Base-by-base conservation (phyloP, 441 rosid genomes). In the Erysimum pusillum region DNA sequence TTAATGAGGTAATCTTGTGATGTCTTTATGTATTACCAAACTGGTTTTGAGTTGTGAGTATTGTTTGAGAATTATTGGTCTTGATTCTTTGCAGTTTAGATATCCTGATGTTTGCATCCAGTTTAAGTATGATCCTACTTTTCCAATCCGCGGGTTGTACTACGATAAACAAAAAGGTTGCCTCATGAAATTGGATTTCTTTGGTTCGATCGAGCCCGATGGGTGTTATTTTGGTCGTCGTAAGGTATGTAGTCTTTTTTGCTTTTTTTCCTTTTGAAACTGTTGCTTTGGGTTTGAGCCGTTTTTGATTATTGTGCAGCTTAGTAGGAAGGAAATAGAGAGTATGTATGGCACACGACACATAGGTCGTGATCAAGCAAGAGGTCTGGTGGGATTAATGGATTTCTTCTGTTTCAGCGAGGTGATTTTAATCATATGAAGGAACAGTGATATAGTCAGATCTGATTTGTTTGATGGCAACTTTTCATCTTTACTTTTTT, bases 351-450 rank as follows among this genome's bases (percentile, higher is more conserved):
- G 99, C 38, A 93, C 98, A 0, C 79, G 99, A 62, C 99, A 89
- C 76, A 88, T 96, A 76, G 98, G 99, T 61, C 94, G 93, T 79
- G 91, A 89, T 65, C 99, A 93, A 80, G 98, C 97, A 2, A 92
- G 89, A 41, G 87, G 76, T 18, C 91, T 96, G 54, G 97, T 90
- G 78, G 98, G 98, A 63, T 86, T 96, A 85, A 96, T 96, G 99
- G 98, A 96, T 85, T 88, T 93, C 87, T 96, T 96, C 82, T 96
- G 99, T 84, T 96, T 96, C 83, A 96, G 94, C 44, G 98, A 96
- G 97, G 98, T 96, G 20, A 56, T 84, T 85, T 76, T 74, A 13
- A 15, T 53, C 25, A 12, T 53, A 18, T 5, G 31, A 7, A 36
- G 28, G 54, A 56, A n/a, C 14, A 1, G 4, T 64, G 57, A 20